Evolutionary conservation across 1,284 basidiomycete genomes (phyloP).

Genomic region (Apiotrichum brassicae): DNA sequence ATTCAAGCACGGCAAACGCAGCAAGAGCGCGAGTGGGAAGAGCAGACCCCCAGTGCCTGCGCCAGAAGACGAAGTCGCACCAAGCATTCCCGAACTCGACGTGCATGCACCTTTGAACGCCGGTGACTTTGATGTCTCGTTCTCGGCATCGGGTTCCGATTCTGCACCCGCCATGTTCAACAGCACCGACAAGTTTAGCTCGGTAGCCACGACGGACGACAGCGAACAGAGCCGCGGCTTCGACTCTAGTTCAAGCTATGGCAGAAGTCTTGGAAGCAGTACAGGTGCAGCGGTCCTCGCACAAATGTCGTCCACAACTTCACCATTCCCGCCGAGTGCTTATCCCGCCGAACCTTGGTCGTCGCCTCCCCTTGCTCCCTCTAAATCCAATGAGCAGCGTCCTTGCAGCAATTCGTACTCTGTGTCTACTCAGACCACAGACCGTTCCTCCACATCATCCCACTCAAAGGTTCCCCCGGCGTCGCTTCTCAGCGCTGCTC

Average conservation of each 20-base stretch:
- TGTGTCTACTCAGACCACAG: constrained; percentile 13
- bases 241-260: constrained; percentile 8
- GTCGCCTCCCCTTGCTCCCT: background rate
- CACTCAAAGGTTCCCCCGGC: constrained; percentile 4
- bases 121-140: constrained; percentile 11
- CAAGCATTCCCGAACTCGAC: constrained; percentile 16
- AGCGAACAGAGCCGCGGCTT: background rate
- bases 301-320: background rate
- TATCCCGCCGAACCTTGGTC: constrained; percentile 15
- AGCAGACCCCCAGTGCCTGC: background rate
- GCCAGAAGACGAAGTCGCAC: constrained; percentile 1
- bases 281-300: background rate
- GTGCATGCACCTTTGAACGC: constrained; percentile 10
- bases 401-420: constrained; percentile 19
- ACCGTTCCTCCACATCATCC: constrained; percentile 18
- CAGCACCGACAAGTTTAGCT: background rate
- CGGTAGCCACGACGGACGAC: constrained; percentile 3
- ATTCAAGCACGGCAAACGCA: constrained; percentile 7
- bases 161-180: background rate
- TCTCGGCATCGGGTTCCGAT: background rate
- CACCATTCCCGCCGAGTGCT: constrained; percentile 11
- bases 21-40: constrained; percentile 1
- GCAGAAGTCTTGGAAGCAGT: background rate
- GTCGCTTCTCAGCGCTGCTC: background rate
- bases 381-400: constrained; percentile 4